A percentile compares a stretch with the other conserved stretches of the same genome.
These are phyloP conservation scores for Saccharomycopsis sp. DNA, from an alignment of 805 yeast genomes.

Conservation along the genomic window DNA sequence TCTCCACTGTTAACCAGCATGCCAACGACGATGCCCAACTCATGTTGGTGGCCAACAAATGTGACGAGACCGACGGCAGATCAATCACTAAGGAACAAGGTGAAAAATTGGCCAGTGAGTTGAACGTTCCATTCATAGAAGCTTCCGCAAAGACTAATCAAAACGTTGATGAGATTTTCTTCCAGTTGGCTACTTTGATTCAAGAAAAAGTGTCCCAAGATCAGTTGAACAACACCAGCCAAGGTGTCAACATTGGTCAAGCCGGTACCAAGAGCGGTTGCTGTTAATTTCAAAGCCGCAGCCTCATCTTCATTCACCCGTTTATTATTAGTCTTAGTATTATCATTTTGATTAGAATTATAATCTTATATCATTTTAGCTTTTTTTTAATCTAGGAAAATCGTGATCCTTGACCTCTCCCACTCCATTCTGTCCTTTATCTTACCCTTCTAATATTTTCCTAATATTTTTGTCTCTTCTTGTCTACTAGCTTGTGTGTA, in stretches of 20 bases:
- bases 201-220: constrained; percentile 63
- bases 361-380: neutral
- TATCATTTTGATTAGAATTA: neutral
- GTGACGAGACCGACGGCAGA: constrained; percentile 83
- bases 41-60: constrained; percentile 91
- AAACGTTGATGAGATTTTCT: constrained; percentile 88
- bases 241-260: constrained; percentile 20
- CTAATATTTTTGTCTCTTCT: too few species aligned
- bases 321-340: neutral
- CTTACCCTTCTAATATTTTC: too few species aligned
- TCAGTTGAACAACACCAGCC: constrained; percentile 26
- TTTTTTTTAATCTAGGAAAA: neutral
- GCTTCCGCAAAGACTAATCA: constrained; percentile 92
- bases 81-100: constrained; percentile 89
- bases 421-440: too few species aligned
- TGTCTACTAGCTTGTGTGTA: too few species aligned
- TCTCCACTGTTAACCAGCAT: constrained; percentile 89
- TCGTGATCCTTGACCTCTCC: too few species aligned
- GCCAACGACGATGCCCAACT: constrained; percentile 95
- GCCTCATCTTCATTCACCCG: too few species aligned
- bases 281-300: constrained; percentile 6
- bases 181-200: constrained; percentile 79
- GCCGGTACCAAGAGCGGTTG: constrained; percentile 12
- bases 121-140: constrained; percentile 88
- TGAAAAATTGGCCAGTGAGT: constrained; percentile 74